Conservation (phyloP, 352 stramenopile species). For the Globisporangium paddicum region DNA sequence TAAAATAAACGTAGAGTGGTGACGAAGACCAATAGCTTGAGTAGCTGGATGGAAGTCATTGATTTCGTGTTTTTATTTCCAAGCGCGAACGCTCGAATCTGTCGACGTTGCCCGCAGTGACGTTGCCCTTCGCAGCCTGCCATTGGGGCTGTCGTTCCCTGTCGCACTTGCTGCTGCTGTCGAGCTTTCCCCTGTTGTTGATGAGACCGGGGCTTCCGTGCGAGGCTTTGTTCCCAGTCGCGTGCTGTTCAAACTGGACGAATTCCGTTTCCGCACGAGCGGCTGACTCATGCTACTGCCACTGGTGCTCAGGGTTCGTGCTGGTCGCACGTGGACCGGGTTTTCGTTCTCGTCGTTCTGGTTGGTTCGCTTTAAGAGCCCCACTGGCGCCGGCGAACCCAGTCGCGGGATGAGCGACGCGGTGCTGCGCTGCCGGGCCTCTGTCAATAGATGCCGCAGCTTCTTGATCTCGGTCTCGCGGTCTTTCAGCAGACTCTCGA, state of each 20-base stretch:
- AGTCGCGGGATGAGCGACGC: constrained; percentile 67
- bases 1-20: no score
- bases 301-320: neutral
- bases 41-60: no score
- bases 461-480: constrained; percentile 81
- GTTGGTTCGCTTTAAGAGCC: constrained; percentile 15
- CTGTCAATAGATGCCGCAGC: constrained; percentile 60
- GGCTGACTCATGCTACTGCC: neutral
- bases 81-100: constrained; percentile 6
- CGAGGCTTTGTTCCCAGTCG: constrained; percentile 11
- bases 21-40: no score
- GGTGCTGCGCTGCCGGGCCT: constrained; percentile 67
- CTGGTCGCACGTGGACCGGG: neutral
- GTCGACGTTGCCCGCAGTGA: constrained; percentile 7
- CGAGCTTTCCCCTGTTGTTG: neutral
- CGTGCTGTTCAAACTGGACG: constrained; percentile 10
- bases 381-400: constrained; percentile 27
- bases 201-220: neutral
- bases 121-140: constrained; percentile 3
- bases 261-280: constrained; percentile 12
- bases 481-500: constrained; percentile 66
- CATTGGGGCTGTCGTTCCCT: neutral
- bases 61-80: constrained; percentile 4
- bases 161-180: neutral
- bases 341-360: constrained; percentile 27